These are phyloP conservation scores for Corylus americana DNA, from an alignment of 306 rosid species.

Conservation along the genomic window DNA sequence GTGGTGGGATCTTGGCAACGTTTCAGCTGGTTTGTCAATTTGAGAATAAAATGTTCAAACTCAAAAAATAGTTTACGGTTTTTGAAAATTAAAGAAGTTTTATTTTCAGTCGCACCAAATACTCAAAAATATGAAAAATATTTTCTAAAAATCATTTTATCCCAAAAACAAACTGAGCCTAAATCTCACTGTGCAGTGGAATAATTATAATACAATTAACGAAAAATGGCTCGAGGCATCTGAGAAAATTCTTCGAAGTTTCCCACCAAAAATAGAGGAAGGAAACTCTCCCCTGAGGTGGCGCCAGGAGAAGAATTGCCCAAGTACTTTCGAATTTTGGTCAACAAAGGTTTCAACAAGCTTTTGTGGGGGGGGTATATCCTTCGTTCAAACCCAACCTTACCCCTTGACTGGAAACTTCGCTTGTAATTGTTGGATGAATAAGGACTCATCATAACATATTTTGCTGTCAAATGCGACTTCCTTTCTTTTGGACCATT, in stretches of 20 bases:
- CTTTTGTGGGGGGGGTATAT: too few species aligned
- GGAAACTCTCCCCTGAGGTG: background rate
- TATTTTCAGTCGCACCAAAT: too few species aligned
- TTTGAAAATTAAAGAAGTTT: too few species aligned
- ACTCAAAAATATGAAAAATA: background rate
- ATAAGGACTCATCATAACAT: background rate
- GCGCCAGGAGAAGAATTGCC: background rate
- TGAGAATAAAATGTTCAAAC: too few species aligned
- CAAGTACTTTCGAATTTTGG: background rate
- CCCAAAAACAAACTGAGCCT: background rate
- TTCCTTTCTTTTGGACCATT: background rate
- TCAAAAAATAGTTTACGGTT: too few species aligned
- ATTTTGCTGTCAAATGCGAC: background rate
- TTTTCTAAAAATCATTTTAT: too few species aligned
- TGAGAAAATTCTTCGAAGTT: slow-evolving; percentile 29
- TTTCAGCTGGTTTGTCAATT: too few species aligned
- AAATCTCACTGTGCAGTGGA: background rate
- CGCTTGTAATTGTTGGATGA: background rate
- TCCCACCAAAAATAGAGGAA: background rate
- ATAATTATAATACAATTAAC: background rate
- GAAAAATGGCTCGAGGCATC: background rate
- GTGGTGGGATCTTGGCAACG: too few species aligned
- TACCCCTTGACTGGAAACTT: background rate
- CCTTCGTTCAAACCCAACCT: background rate
- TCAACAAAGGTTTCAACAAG: background rate